Base-by-base conservation (phyloP, 2,329 filamentous ascomycete genomes). In the Apiospora aurea region DNA sequence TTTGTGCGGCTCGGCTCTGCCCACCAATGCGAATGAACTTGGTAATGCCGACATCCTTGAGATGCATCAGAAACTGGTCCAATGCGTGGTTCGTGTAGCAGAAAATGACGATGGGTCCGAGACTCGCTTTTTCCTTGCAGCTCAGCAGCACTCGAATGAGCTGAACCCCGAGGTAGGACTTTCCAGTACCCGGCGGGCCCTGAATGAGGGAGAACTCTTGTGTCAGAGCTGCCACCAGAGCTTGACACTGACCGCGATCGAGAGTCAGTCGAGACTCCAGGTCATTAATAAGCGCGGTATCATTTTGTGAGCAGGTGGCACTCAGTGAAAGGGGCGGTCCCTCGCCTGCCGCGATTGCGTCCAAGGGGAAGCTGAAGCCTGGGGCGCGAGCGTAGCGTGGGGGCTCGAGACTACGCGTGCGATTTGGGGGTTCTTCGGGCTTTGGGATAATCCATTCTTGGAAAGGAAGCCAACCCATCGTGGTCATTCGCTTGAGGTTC, bases 141-240 rank as follows among this genome's bases (percentile, higher is more conserved):
- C 77, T 77, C 2, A 92, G 76, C 8, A 92, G 77, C 0, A 86
- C 83, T 72, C 87, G 87, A 72, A 92, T 86, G 24, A 93, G 78
- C 51, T 87, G 84, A 1, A 89, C 84, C 3, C 91, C 91, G 0
- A 87, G 84, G 74, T 87, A 93, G 2, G 85, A 88, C 77, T 94
- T 94, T 0, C 92, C 92, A 0, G 92, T 94, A 0, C 92, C 92
- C 0, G 92, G 92, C 0, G 92, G 92, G 0, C 92, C 92, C 81
- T 94, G 91, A 18, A 93, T 91, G 6, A 93, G 82, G 1, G 89
- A 87, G 8, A 92, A 79, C 46, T 85, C 84, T 0, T 85, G 83
- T 0, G 82, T 84, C 0, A 93, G 79, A 2, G 88, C 85, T n/a
- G 85, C 81, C 0, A 91, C 74, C 0, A 93, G 78, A 1, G 90